Percentiles rank a stretch among this genome's conserved stretches.
Evolutionary conservation across 2,329 filamentous ascomycete genomes (phyloP).

Genomic region (Emmonsiellopsis sp.): DNA sequence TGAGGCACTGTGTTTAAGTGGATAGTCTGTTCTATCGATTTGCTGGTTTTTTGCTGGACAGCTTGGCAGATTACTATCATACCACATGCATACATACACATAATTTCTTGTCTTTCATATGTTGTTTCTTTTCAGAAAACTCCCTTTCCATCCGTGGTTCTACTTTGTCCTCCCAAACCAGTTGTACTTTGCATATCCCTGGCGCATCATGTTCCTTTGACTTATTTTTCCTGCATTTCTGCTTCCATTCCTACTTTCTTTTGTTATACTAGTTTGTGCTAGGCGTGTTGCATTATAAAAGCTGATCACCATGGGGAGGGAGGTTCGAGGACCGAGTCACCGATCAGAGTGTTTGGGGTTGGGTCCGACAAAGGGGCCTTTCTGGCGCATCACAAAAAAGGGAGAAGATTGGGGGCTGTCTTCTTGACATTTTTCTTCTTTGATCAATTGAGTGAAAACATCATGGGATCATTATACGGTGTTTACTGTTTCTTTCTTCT

Average conservation of each 20-base stretch:
- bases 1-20: neutral
- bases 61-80: neutral
- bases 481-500: neutral
- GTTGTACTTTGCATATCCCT: conserved; percentile 1
- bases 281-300: neutral
- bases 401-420: neutral
- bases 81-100: neutral
- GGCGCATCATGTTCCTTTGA: neutral
- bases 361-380: neutral
- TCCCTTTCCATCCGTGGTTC: neutral
- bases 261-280: neutral
- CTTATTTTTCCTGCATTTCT: conserved; percentile 4
- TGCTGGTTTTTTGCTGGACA: neutral
- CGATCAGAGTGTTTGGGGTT: neutral
- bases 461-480: neutral
- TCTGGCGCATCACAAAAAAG: neutral
- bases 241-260: neutral
- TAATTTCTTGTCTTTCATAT: neutral
- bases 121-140: neutral
- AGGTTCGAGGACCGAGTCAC: neutral
- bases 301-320: neutral
- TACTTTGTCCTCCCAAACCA: neutral
- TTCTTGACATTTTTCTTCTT: neutral
- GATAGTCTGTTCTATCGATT: neutral
- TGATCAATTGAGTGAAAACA: neutral